Base-by-base conservation (phyloP, 257 asterid genomes). In the Solanum dulcamara region DNA sequence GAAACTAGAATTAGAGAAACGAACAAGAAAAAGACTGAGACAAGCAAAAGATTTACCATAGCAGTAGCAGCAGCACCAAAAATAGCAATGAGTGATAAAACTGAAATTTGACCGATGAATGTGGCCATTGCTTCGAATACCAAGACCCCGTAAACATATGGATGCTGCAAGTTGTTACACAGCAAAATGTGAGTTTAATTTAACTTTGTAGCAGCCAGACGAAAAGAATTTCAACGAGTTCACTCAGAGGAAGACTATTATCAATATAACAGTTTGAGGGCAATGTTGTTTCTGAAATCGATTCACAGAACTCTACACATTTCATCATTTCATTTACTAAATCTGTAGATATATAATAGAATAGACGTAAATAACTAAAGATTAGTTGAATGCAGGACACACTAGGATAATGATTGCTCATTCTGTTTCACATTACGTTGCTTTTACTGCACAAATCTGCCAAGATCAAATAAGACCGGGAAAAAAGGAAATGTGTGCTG, bases 51-150 rank as follows among this genome's bases (percentile, higher is more conserved):
- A 44, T 71, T 85, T 90, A 95, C 97, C 98, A 95, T 94, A 55
- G 98, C 97, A 59, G 98, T 95, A 75, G 98, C 89, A 85, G 98
- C 98, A 28, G 98, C 98, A 72, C 98, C 98, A 70, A 95, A 95
- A 35, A 93, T 84, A 11, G 98, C 98, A 77, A 95, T 93, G 88
- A 95, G 98, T 24, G 98, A 95, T 80, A 95, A 71, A 86, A 95
- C 98, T 38, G 98, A 93, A 88, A 93, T 93, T 90, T 95, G 98
- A 81, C 98, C 98, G 0, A 95, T 80, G 83, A 92, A 95, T 24
- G 98, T 95, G 59, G 98, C 97, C 97, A 95, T 93, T 82, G 98
- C 97, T 90, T 95, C 98, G 62, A 95, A 93, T 33, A 95, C 88
- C 15, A 95, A 86, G 85, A 95, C 97, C 4, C 93, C 95, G 0